These are phyloP conservation scores for Candida endomychidarum DNA, from an alignment of 805 yeast species.

Conservation along the genomic window DNA sequence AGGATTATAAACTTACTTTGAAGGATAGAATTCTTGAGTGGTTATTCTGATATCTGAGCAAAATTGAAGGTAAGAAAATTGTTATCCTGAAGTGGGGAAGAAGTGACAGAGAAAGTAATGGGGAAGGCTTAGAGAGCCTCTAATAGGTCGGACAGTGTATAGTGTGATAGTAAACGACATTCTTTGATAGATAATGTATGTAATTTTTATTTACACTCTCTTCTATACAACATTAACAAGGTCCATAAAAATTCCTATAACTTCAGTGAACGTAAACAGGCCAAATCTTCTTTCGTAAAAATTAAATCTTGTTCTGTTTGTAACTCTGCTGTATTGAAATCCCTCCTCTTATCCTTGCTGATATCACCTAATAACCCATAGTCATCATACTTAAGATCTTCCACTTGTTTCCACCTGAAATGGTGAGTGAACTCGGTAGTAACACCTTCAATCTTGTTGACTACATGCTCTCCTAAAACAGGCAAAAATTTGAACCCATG, in stretches of 20 bases:
- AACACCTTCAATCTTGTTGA: constrained; percentile 5
- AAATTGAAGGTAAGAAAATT: too few relatives aligned
- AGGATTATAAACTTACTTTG: constrained; percentile 3
- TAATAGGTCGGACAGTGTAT: too few relatives aligned
- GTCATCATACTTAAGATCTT: constrained; percentile 5
- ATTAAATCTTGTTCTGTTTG: constrained; percentile 1
- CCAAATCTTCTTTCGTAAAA: constrained; percentile 4
- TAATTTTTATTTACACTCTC: too few relatives aligned
- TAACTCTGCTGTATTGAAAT: background rate
- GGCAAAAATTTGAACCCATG: constrained; percentile 40
- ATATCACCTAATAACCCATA: constrained; percentile 8
- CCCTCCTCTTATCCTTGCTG: background rate
- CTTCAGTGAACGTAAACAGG: too few relatives aligned
- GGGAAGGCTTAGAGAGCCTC: too few relatives aligned
- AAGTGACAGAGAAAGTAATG: too few relatives aligned
- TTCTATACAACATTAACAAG: too few relatives aligned
- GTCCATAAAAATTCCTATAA: too few relatives aligned
- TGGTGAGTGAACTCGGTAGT: constrained; percentile 7
- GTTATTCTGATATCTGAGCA: constrained; percentile 13
- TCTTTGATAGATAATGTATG: too few relatives aligned
- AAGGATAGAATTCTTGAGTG: constrained; percentile 12
- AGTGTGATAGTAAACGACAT: too few relatives aligned
- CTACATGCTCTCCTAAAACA: constrained; percentile 22
- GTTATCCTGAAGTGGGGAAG: too few relatives aligned
- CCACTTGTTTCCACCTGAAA: constrained; percentile 10